Evolutionary conservation across 2,329 filamentous ascomycete species (phyloP).

Genomic region (Ophiostoma tasmaniense): DNA sequence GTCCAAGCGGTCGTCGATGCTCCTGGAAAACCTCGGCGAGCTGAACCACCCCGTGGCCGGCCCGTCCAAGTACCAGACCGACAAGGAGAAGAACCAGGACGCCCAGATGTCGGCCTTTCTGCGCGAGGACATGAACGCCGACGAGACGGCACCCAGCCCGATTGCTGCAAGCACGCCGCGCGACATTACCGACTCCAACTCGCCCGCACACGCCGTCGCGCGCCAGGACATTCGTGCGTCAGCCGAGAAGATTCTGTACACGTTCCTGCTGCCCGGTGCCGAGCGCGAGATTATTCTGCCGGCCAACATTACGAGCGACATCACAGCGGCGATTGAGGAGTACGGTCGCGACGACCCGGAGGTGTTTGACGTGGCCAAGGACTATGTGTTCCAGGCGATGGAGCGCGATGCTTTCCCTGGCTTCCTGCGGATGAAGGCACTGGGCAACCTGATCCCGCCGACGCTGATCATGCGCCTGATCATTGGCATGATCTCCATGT

Average conservation of each 20-base stretch:
- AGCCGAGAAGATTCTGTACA: conserved; percentile 98
- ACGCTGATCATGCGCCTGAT: conserved; percentile 81
- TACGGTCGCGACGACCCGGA: conserved; percentile 91
- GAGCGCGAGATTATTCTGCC: conserved; percentile 94
- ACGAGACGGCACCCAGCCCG: conserved; percentile 49
- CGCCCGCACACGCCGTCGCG: conserved; percentile 74
- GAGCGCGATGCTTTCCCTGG: conserved; percentile 98
- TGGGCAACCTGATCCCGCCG: conserved; percentile 89
- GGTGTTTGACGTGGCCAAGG: conserved; percentile 93
- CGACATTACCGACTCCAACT: conserved; percentile 65
- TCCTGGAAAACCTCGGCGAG: conserved; percentile 66
- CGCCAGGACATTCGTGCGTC: conserved; percentile 84
- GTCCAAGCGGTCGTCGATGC: conserved; percentile 76
- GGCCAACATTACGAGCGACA: conserved; percentile 74
- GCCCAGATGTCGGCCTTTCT: conserved; percentile 88
- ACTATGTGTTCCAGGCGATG: conserved; percentile 99
- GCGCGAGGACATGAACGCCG: conserved; percentile 48
- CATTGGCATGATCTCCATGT: conserved; percentile 75
- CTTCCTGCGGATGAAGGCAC: conserved; percentile 86
- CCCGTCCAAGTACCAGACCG: conserved; percentile 54
- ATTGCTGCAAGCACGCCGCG: conserved; percentile 49
- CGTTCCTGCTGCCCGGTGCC: conserved; percentile 86
- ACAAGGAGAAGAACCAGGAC: conserved; percentile 71
- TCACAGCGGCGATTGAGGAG: conserved; percentile 82
- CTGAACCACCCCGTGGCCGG: conserved; percentile 50